Evolutionary conservation across 495 filamentous ascomycete genomes (phyloP), one percentile per base, ranked within the genome.

Genomic region (Coniosporium apollinis): DNA sequence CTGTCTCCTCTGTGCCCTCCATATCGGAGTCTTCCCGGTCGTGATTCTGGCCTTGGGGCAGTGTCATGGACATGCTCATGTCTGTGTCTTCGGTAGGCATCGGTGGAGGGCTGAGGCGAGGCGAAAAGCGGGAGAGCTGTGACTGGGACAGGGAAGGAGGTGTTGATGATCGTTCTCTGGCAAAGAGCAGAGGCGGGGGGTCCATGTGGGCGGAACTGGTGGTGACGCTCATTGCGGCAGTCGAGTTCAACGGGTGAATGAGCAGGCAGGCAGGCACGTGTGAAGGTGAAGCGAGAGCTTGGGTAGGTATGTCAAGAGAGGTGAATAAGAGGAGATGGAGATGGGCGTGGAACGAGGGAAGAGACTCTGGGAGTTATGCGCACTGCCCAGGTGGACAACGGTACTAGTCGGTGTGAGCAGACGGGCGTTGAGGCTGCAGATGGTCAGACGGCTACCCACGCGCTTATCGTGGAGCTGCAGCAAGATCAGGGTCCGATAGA

Each of bases 31-130:
- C 43, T 36, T 48, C 47, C 34, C 48, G 41, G 33, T 55, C 49
- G 33, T 52, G 49, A 28, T 49, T 47, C 34, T 55, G 51, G 31
- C 49, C 47, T 15, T 46, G 30, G 3, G 42, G 38, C 11, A 42
- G 33, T 21, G 51, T 46, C 30, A 42, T 45, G n/a, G 51, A 49
- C 20, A 38, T 36, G 35, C 33, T 48, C 46, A 49, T 51, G 34
- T 48, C 48, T 15, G 46, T 31, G 34, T 53, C 45, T 15, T 45
- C 37, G 34, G n/a, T n/a, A n/a, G n/a, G n/a, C n/a, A n/a, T n/a
- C n/a, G n/a, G n/a, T n/a, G n/a, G n/a, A n/a, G n/a, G n/a, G n/a
- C n/a, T 36, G 19, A n/a, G 38, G 25, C 19, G 30, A 34, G 8
- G 16, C 19, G 32, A 10, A 22, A 22, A 22, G 32, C 19, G 5